Evolutionary conservation across 2,329 filamentous ascomycete species (phyloP).

Genomic region (Botrytis squamosa): DNA sequence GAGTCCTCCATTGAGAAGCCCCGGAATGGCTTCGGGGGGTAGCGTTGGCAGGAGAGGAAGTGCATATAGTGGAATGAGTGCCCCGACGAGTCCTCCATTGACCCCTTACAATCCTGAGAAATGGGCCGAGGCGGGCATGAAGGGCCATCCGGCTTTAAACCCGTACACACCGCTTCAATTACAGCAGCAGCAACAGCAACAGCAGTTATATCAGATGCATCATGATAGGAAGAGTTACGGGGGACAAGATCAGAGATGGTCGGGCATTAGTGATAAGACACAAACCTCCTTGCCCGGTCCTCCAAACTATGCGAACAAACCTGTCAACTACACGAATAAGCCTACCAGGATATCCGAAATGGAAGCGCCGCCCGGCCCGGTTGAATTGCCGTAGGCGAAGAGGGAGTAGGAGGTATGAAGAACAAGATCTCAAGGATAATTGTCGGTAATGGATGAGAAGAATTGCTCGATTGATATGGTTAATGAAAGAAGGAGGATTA

Average conservation of each 20-base stretch:
- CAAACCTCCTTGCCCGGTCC: not conserved
- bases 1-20: conserved; percentile 11
- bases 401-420: no score
- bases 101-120: conserved; percentile 18
- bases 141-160: not conserved
- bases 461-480: not conserved
- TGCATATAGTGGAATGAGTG: conserved; percentile 1
- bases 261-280: conserved; percentile 5
- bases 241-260: conserved; percentile 9
- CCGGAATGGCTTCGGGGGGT: not conserved
- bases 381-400: conserved; percentile 11
- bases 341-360: conserved; percentile 13
- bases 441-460: not conserved
- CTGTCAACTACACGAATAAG: conserved; percentile 1
- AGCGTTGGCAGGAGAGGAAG: conserved; percentile 13
- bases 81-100: not conserved
- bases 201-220: not conserved
- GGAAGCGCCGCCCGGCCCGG: conserved; percentile 12
- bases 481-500: not conserved
- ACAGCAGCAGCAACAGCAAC: conserved; percentile 8
- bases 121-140: conserved; percentile 12
- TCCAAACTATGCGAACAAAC: conserved; percentile 1
- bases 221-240: conserved; percentile 14
- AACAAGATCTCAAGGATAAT: not conserved
- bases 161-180: not conserved